Evolutionary conservation across 2,329 filamentous ascomycete species (phyloP), one percentile per base, ranked within the genome.

Genomic region (Aureobasidium sp.): DNA sequence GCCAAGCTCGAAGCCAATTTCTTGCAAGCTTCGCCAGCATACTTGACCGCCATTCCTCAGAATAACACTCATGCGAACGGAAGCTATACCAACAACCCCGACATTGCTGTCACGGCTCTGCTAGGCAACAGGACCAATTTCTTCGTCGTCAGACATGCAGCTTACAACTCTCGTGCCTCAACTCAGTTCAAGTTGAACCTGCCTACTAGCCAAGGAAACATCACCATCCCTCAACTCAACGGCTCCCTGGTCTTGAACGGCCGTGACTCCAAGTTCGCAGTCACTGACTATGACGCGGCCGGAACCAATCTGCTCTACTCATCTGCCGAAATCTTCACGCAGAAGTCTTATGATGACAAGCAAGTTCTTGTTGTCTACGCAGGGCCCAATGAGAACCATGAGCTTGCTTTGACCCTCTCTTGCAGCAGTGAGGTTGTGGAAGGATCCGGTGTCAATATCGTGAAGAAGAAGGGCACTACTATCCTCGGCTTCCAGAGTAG

Each of bases 1-100:
- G 78, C 89, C 29, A 94, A 93, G 69, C 81, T 93, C 0, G 77
- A 90, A 65, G 88, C 84, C 29, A 88, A 90, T 67, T 93, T 93
- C 72, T 73, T 90, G 58, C 87, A 87, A 67, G 87, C 85, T 0
- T 89, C 87, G 0, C 87, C 88, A 0, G 84, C 82, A 0, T 92
- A 90, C 67, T 75, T 91, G 20, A 82, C 82, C 2, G 82, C 85
- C 0, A 78, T 76, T 0, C 81, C 85, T 1, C 80, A 80, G 12
- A 76, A 79, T 67, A 70, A 76, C 39, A 78, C 68, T 3, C 72
- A 72, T 39, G 72, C 78, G 10, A 75, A 76, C 7, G 81, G 82
- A 27, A 76, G 82, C 1, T 84, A 82, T 68, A 85, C 79, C 29
- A 70, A 78, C 5, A 83, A 79, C 36, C 65, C 71, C 0, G 76